Percentiles rank a stretch among this genome's conserved stretches.
phyloP scores from a whole-genome alignment of 2,329 filamentous ascomycete genomes.

The Herpotrichia juniperi region DNA sequence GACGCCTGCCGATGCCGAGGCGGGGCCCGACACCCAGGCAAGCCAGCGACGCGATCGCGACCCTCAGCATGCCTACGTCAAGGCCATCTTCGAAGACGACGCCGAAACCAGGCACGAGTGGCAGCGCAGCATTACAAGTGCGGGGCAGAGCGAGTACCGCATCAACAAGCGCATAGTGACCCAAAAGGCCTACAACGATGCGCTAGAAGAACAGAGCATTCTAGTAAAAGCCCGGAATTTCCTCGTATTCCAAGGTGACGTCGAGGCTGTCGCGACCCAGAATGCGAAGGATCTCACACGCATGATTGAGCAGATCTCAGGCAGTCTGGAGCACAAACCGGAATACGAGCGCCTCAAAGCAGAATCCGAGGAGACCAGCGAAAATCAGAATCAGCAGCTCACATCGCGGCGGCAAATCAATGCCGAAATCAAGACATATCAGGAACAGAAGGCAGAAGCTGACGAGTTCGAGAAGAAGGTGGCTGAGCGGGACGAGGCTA shows the following conservation, averaged over 20 bases:
- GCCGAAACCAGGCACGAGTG: constrained; percentile 92
- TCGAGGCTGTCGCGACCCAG: constrained; percentile 95
- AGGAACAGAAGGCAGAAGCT: constrained; percentile 94
- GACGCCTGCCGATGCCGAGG: constrained; percentile 44
- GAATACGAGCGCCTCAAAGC: constrained; percentile 92
- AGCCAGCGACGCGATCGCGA: constrained; percentile 78
- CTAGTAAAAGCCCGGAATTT: constrained; percentile 98
- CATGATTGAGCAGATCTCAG: constrained; percentile 96
- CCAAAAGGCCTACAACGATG: constrained; percentile 90
- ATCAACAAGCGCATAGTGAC: constrained; percentile 93
- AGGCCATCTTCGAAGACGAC: constrained; percentile 98
- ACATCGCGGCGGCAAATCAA: constrained; percentile 92
- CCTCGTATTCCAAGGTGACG: constrained; percentile 96
- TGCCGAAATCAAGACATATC: constrained; percentile 96
- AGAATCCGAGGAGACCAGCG: constrained; percentile 83
- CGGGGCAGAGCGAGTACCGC: constrained; percentile 90
- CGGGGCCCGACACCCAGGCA: constrained; percentile 57
- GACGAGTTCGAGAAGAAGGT: constrained; percentile 92
- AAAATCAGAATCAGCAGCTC: constrained; percentile 87
- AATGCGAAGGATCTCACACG: constrained; percentile 92
- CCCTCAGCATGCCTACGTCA: constrained; percentile 96
- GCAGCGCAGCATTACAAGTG: constrained; percentile 91
- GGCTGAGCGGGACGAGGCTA: constrained; percentile 86
- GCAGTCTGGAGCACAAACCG: constrained; percentile 90
- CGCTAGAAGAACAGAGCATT: constrained; percentile 92